A percentile compares a stretch with the other conserved stretches of the same genome.
Evolutionary conservation across 1,139 yeast species (phyloP).

Genomic region (Debaryomyces sp.): DNA sequence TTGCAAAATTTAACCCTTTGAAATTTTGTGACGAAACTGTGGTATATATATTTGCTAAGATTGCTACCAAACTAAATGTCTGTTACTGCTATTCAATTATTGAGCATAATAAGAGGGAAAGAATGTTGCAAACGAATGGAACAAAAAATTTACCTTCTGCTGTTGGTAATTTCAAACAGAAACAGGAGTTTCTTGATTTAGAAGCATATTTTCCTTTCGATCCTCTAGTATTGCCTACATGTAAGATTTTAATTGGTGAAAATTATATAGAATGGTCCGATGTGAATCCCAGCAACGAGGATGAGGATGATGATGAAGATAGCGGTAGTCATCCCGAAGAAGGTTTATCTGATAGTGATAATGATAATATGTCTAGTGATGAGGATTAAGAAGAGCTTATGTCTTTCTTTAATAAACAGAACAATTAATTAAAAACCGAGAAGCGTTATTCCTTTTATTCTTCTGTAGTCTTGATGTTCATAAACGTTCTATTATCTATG

Average conservation of each 20-base stretch:
- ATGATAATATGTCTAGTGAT: constrained; percentile 25
- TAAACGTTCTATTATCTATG: too few relatives aligned
- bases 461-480: too few relatives aligned
- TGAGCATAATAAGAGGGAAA: constrained; percentile 82
- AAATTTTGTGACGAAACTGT: constrained; percentile 94
- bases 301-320: constrained; percentile 70
- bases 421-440: neutral
- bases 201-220: constrained; percentile 97
- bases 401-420: neutral
- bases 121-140: constrained; percentile 43
- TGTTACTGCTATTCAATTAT: constrained; percentile 93
- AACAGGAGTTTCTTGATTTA: constrained; percentile 82
- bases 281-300: constrained; percentile 48
- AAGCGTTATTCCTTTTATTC: too few relatives aligned
- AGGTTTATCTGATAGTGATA: constrained; percentile 31
- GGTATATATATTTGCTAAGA: constrained; percentile 89
- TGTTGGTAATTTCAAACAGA: constrained; percentile 47
- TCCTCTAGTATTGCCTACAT: constrained; percentile 73
- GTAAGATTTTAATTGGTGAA: constrained; percentile 53
- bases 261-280: constrained; percentile 80
- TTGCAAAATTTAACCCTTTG: constrained; percentile 90
- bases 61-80: constrained; percentile 86
- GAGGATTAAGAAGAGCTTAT: constrained; percentile 8
- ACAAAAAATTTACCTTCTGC: constrained; percentile 30
- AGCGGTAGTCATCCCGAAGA: constrained; percentile 34